Evolutionary conservation across 2,329 filamentous ascomycete genomes (phyloP), one percentile per base, ranked within the genome.

Genomic region (Ophiosphaerella herpotricha): DNA sequence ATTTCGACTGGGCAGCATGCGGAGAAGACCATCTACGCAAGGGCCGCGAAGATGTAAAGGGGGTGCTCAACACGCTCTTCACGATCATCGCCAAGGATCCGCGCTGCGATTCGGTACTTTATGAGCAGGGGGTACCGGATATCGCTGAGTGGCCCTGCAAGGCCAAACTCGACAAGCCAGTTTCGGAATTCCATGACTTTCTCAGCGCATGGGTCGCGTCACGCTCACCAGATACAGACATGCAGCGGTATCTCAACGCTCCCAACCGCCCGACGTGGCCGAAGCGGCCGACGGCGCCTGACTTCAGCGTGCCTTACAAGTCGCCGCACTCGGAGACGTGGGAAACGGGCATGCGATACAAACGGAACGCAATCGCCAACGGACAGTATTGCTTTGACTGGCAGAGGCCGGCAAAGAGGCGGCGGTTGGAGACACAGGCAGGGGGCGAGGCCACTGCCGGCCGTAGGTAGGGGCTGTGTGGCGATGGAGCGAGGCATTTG

Each of bases 111-210:
- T 8, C 7, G 26, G 11, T 29, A 29, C 26, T 11, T 8, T 29
- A 29, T 29, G 48, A 48, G 59, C 45, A 68, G 7, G 55, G 55
- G 48, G 47, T 54, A 9, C 39, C 45, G 35, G 35, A 46, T 38
- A 53, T 34, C 21, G 12, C 37, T 31, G 24, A 47, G 44, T 50
- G 41, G 39, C 26, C 24, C 33, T 44, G 37, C 9, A 40, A 47
- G 8, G 36, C 36, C 36, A 37, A 47, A 33, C 26, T 47, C 12
- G 37, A 47, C 44, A 40, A 36, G 34, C 11, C 32, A 12, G 44
- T 47, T 34, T 47, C 34, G 34, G 13, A 8, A 36, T 36, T 36
- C 13, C 34, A 7, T 36, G 13, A 35, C 18, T 43, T 48, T 37
- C 37, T 48, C 21, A 48, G 42, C 32, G 31, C 42, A 43, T 48